Conservation (phyloP, 192 early-diverging fungal species). For the Backusella circina region DNA sequence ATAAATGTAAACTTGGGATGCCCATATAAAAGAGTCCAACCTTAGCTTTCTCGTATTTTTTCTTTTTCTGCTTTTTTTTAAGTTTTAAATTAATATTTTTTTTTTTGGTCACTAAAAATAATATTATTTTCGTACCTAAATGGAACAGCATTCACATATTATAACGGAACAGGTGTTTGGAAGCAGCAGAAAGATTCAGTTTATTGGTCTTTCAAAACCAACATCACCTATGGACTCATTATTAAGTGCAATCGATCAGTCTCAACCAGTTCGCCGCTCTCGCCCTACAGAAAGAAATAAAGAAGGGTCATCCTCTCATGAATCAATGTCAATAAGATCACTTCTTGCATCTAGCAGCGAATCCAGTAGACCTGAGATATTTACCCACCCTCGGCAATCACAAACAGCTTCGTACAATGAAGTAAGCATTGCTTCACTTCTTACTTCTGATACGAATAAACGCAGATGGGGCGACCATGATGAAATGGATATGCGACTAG, state of each 20-base stretch:
- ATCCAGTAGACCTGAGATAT: neutral
- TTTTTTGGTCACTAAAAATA: neutral
- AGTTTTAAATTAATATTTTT: neutral
- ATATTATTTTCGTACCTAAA: neutral
- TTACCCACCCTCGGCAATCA: neutral
- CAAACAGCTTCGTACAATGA: neutral
- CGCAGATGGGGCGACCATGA: neutral
- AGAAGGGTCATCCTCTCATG: conserved; percentile 5
- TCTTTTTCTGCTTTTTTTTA: neutral
- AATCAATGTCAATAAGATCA: conserved; percentile 17
- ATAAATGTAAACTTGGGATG: neutral
- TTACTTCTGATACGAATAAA: neutral
- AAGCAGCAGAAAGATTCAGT: conserved; percentile 24
- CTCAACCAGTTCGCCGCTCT: conserved; percentile 11
- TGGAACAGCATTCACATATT: conserved; percentile 27
- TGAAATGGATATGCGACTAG: neutral
- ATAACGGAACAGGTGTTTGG: conserved; percentile 35
- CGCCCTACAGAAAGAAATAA: neutral
- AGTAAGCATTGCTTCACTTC: conserved; percentile 36
- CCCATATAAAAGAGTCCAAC: neutral
- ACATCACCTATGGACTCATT: conserved; percentile 27
- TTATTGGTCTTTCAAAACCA: conserved; percentile 18
- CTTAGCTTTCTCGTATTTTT: neutral
- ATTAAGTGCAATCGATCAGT: conserved; percentile 30
- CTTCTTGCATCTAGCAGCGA: conserved; percentile 4